These are phyloP conservation scores for Paramecium biaurelia DNA, from an alignment of 73 alveolate species.

Conservation along the genomic window DNA sequence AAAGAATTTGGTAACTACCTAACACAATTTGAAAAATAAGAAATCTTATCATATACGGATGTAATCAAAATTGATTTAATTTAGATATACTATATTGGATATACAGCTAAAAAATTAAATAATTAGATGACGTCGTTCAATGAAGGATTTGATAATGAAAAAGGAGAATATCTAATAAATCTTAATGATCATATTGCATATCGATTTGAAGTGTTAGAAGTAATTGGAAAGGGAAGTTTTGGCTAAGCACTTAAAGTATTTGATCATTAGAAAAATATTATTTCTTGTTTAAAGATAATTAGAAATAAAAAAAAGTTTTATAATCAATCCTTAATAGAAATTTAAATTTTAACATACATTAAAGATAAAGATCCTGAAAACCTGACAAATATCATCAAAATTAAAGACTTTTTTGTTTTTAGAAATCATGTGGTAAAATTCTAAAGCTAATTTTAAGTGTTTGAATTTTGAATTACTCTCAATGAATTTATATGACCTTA, in stretches of 20 bases:
- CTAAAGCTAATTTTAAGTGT: slow-evolving; percentile 56
- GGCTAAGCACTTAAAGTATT: slow-evolving; percentile 62
- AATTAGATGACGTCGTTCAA: neutral
- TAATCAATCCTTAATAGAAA: slow-evolving; percentile 54
- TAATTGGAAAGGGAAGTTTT: slow-evolving; percentile 65
- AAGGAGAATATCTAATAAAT: slow-evolving; percentile 63
- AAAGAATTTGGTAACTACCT: slow-evolving; percentile 13
- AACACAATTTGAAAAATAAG: slow-evolving; percentile 54
- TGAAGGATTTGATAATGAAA: slow-evolving; percentile 58
- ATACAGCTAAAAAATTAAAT: neutral
- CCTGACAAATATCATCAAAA: slow-evolving; percentile 54
- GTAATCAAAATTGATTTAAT: neutral
- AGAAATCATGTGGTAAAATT: slow-evolving; percentile 63
- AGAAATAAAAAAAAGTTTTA: slow-evolving; percentile 60
- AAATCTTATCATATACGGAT: neutral
- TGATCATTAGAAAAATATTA: slow-evolving; percentile 56
- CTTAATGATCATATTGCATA: slow-evolving; percentile 63
- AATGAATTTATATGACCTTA: slow-evolving; percentile 80
- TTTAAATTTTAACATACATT: slow-evolving; percentile 40
- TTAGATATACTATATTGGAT: slow-evolving; percentile 50
- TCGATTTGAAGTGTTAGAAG: slow-evolving; percentile 61
- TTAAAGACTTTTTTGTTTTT: slow-evolving; percentile 44
- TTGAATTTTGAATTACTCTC: slow-evolving; percentile 77
- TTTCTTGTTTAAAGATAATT: slow-evolving; percentile 51
- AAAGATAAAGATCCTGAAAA: slow-evolving; percentile 61